phyloP scores from a whole-genome alignment of 2,329 filamentous ascomycete genomes.

The Scedosporium apiospermum region DNA sequence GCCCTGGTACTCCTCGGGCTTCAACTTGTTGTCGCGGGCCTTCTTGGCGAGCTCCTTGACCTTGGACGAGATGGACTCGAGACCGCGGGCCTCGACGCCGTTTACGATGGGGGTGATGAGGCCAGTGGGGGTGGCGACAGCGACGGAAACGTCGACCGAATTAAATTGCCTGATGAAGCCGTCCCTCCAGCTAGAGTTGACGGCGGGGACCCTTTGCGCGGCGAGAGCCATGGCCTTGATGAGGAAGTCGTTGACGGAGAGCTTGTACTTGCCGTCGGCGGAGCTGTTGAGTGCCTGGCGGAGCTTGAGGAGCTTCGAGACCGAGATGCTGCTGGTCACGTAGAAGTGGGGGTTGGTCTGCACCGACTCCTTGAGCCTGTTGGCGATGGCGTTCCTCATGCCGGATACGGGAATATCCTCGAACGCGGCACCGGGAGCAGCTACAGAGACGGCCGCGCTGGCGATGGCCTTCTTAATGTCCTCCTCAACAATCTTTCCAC shows the following conservation, averaged over 20 bases:
- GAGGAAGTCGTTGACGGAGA: conserved; percentile 99
- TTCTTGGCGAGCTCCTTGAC: conserved; percentile 97
- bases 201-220: conserved; percentile 85
- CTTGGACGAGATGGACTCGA: conserved; percentile 76
- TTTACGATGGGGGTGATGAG: conserved; percentile 97
- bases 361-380: conserved; percentile 78
- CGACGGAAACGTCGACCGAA: conserved; percentile 89
- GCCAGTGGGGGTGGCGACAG: conserved; percentile 83
- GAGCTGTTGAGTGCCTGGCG: conserved; percentile 85
- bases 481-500: conserved; percentile 80
- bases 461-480: conserved; percentile 83
- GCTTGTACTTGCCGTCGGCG: conserved; percentile 90
- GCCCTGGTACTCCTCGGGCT: conserved; percentile 98
- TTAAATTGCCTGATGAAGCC: conserved; percentile 89
- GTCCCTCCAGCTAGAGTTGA: conserved; percentile 91
- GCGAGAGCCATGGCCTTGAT: conserved; percentile 91
- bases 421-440: conserved; percentile 55
- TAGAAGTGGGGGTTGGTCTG: conserved; percentile 98
- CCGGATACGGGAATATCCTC: conserved; percentile 76
- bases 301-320: conserved; percentile 92
- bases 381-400: conserved; percentile 98
- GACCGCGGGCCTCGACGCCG: conserved; percentile 75
- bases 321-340: conserved; percentile 82
- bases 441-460: conserved; percentile 38
- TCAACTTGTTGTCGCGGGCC: conserved; percentile 93